Evolutionary conservation across 495 filamentous ascomycete genomes (phyloP).

Genomic region (Chlorociboria aeruginascens): DNA sequence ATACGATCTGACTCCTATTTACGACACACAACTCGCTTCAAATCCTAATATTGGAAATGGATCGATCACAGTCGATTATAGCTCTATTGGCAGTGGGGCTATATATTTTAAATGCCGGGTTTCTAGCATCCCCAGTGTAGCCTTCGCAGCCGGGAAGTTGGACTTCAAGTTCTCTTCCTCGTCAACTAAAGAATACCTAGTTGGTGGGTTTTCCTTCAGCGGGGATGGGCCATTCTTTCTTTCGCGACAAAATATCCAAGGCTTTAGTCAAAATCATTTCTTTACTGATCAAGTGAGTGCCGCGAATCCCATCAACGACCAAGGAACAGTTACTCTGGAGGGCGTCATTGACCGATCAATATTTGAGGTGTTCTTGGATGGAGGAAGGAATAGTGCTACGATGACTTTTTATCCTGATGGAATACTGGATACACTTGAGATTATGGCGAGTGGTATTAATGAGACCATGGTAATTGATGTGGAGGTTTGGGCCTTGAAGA

Average conservation of each 20-base stretch:
- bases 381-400: slow-evolving; percentile 31
- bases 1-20: slow-evolving; percentile 26
- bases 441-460: slow-evolving; percentile 27
- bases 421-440: slow-evolving; percentile 27
- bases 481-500: slow-evolving; percentile 28
- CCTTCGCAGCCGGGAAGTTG: slow-evolving; percentile 25
- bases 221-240: slow-evolving; percentile 36
- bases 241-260: slow-evolving; percentile 28
- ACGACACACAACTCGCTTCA: slow-evolving; percentile 19
- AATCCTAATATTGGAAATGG: slow-evolving; percentile 24
- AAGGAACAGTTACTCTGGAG: slow-evolving; percentile 22
- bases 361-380: slow-evolving; percentile 37
- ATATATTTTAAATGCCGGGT: slow-evolving; percentile 35
- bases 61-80: slow-evolving; percentile 28
- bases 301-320: slow-evolving; percentile 22
- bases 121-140: slow-evolving; percentile 23
- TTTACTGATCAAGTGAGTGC: slow-evolving; percentile 38
- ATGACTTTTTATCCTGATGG: slow-evolving; percentile 32
- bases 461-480: slow-evolving; percentile 25
- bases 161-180: slow-evolving; percentile 41
- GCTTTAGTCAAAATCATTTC: slow-evolving; percentile 30
- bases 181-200: slow-evolving; percentile 31
- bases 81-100: slow-evolving; percentile 27
- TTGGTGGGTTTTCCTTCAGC: slow-evolving; percentile 32
- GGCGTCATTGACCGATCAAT: slow-evolving; percentile 39